These are phyloP conservation scores for Aspergillus alliaceus DNA, from an alignment of 2,329 filamentous ascomycete species.

Conservation along the genomic window DNA sequence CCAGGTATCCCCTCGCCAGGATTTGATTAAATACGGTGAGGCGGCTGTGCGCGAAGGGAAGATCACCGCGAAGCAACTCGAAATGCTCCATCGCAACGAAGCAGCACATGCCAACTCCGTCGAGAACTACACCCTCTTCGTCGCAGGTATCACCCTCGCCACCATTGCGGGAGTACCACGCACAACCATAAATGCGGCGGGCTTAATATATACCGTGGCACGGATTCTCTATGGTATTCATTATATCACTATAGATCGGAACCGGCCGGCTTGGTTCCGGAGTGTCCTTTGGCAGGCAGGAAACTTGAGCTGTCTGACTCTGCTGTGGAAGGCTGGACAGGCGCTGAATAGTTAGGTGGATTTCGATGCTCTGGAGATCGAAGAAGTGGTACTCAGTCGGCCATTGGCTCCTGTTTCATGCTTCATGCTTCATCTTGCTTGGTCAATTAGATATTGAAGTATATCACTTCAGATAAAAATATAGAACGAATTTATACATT, in stretches of 20 bases:
- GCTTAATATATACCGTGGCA: slow-evolving; percentile 42
- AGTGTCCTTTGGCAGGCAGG: slow-evolving; percentile 46
- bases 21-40: slow-evolving; percentile 48
- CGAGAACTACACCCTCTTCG: slow-evolving; percentile 31
- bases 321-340: slow-evolving; percentile 32
- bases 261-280: slow-evolving; percentile 35
- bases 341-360: background rate
- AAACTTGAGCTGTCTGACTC: slow-evolving; percentile 42
- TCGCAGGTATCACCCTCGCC: slow-evolving; percentile 39
- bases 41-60: slow-evolving; percentile 45
- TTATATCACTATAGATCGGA: slow-evolving; percentile 43
- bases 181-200: slow-evolving; percentile 39
- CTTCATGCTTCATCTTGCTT: no score
- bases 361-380: no score
- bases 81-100: slow-evolving; percentile 47
- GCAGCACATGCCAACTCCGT: slow-evolving; percentile 50
- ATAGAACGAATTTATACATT: no score
- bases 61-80: slow-evolving; percentile 43
- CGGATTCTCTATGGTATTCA: slow-evolving; percentile 42
- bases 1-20: slow-evolving; percentile 48
- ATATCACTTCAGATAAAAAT: no score
- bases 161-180: slow-evolving; percentile 40
- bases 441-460: no score
- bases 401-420: no score
- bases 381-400: no score